Evolutionary conservation across 2,329 filamentous ascomycete genomes (phyloP).

Genomic region (Paraphaeosphaeria sporulosa): DNA sequence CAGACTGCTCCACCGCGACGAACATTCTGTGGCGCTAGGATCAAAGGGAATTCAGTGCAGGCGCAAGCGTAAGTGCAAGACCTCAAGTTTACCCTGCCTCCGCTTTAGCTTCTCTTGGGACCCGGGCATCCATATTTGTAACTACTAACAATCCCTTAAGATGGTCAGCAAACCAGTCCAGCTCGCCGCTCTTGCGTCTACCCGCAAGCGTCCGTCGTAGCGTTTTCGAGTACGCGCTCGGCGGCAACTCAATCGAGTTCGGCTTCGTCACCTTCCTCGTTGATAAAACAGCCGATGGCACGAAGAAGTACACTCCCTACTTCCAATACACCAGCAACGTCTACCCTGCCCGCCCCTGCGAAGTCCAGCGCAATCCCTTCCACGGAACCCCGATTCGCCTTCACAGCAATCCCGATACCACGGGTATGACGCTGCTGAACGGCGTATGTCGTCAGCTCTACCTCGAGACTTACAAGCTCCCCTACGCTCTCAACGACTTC

Average conservation of each 20-base stretch:
- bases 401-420: constrained; percentile 12
- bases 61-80: constrained; percentile 14
- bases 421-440: constrained; percentile 31
- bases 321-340: constrained; percentile 36
- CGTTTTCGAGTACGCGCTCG: constrained; percentile 33
- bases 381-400: constrained; percentile 6
- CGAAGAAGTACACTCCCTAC: constrained; percentile 14
- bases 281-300: not conserved
- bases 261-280: constrained; percentile 30
- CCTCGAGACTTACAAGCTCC: constrained; percentile 36
- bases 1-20: not conserved
- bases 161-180: constrained; percentile 33
- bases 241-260: constrained; percentile 37
- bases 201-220: constrained; percentile 29
- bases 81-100: too few species aligned
- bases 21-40: constrained; percentile 14
- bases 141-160: constrained; percentile 23
- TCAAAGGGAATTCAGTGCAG: constrained; percentile 14
- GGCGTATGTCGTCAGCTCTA: constrained; percentile 40
- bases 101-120: too few species aligned
- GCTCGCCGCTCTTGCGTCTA: constrained; percentile 34
- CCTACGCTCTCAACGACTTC: constrained; percentile 34
- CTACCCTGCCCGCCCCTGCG: not conserved
- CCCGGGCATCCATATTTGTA: not conserved
- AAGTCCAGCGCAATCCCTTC: constrained; percentile 23